These are phyloP conservation scores for Suhomyces xylopsoci DNA, from an alignment of 805 yeast genomes.

Conservation along the genomic window DNA sequence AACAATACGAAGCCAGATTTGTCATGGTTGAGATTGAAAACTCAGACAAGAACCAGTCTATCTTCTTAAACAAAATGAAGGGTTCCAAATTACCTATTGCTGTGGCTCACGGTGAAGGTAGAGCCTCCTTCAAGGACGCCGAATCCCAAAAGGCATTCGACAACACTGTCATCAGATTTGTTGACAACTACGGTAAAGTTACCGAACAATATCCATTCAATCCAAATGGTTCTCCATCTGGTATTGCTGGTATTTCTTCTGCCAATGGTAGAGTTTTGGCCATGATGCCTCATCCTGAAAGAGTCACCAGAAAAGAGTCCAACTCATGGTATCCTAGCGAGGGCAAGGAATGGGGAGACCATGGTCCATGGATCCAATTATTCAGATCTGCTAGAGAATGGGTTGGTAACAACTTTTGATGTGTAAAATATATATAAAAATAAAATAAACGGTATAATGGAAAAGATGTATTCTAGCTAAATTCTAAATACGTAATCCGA, in stretches of 20 bases:
- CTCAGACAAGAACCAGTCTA: conserved; percentile 48
- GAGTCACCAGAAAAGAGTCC: conserved; percentile 81
- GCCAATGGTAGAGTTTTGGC: conserved; percentile 95
- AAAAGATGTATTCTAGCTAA: neutral
- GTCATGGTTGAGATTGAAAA: conserved; percentile 75
- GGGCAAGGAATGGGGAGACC: conserved; percentile 67
- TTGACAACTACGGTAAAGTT: conserved; percentile 84
- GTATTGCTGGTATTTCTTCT: conserved; percentile 87
- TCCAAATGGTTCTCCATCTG: conserved; percentile 94
- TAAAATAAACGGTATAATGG: neutral
- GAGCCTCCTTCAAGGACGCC: conserved; percentile 63
- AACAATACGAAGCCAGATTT: conserved; percentile 95
- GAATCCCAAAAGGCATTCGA: conserved; percentile 47
- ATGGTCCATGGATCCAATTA: conserved; percentile 94
- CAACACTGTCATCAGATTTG: conserved; percentile 66
- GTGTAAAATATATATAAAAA: neutral
- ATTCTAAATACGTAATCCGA: no score
- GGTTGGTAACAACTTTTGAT: conserved; percentile 54
- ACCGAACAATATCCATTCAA: conserved; percentile 88
- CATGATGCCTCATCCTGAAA: conserved; percentile 99
- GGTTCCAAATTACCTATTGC: conserved; percentile 95
- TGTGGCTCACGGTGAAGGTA: conserved; percentile 98
- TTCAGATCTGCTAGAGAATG: conserved; percentile 92
- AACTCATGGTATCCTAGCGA: conserved; percentile 84
- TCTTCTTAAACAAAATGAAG: conserved; percentile 85